These are phyloP conservation scores for Echinochloa phyllopogon DNA, from an alignment of 176 grass and related monocot species.

Conservation along the genomic window DNA sequence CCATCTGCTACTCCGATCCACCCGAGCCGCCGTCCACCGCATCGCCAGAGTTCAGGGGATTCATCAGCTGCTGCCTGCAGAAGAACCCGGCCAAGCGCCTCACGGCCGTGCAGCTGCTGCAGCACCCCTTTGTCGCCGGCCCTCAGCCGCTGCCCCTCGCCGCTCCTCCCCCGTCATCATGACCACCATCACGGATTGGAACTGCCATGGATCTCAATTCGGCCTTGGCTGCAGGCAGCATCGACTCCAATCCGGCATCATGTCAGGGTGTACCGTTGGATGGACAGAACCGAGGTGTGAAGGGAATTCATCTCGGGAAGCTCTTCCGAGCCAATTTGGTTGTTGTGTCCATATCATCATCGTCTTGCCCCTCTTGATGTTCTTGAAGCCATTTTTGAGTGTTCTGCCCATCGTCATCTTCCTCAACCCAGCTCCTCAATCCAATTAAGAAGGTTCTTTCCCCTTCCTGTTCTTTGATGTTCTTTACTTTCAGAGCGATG, in stretches of 20 bases:
- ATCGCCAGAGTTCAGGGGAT: constrained; percentile 66
- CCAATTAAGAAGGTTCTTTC: constrained; percentile 37
- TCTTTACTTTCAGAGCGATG: constrained; percentile 24
- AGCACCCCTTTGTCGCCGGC: constrained; percentile 78
- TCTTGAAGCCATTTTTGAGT: constrained; percentile 15
- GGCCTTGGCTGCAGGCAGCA: neutral
- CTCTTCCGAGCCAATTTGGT: neutral
- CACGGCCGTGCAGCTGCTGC: constrained; percentile 68
- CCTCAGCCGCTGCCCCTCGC: constrained; percentile 41
- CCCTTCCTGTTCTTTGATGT: constrained; percentile 25
- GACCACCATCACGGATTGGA: neutral
- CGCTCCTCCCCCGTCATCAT: constrained; percentile 11
- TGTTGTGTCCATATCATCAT: neutral
- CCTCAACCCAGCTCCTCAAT: neutral
- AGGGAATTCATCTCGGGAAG: neutral
- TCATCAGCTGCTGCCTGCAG: constrained; percentile 83
- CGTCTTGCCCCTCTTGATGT: neutral
- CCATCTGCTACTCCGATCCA: constrained; percentile 80
- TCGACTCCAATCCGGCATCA: neutral
- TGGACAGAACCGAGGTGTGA: neutral
- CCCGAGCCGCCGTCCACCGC: constrained; percentile 54
- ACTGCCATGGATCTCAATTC: constrained; percentile 8
- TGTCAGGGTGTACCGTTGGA: neutral
- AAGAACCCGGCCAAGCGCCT: constrained; percentile 68
- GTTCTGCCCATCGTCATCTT: neutral